Conservation (phyloP, 1,284 basidiomycete genomes). For the Crocinoboletus sp. region DNA sequence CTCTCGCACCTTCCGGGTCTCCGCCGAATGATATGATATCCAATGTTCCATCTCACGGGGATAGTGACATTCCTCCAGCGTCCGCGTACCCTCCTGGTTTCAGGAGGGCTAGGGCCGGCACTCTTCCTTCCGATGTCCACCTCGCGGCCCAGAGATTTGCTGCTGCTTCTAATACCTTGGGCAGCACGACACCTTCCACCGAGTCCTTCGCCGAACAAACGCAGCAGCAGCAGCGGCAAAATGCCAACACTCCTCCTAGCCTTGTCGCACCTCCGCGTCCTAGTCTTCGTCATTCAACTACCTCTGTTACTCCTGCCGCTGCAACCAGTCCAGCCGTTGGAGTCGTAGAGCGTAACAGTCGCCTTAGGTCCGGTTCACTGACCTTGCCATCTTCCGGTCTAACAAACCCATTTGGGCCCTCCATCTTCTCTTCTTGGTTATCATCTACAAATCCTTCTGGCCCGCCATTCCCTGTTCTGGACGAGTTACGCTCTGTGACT, state of each 20-base stretch:
- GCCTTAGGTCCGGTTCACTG: conserved; percentile 86
- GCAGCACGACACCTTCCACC: conserved; percentile 51
- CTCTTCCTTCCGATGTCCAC: conserved; percentile 84
- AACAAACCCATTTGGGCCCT: conserved; percentile 84
- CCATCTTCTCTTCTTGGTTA: conserved; percentile 87
- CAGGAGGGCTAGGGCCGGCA: conserved; percentile 83
- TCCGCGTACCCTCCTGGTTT: conserved; percentile 75
- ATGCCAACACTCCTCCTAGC: conserved; percentile 41
- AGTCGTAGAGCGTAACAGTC: conserved; percentile 64
- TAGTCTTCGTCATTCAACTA: conserved; percentile 68
- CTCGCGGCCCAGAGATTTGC: conserved; percentile 80
- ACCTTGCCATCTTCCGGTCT: conserved; percentile 73
- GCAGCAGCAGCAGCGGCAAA: conserved; percentile 45
- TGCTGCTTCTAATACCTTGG: conserved; percentile 56
- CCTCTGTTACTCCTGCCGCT: conserved; percentile 42
- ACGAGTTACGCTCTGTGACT: conserved; percentile 74
- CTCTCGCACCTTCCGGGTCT: conserved; percentile 62
- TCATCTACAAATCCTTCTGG: conserved; percentile 55
- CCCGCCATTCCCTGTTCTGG: conserved; percentile 59
- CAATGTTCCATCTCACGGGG: conserved; percentile 51
- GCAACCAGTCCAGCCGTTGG: conserved; percentile 58
- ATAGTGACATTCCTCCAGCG: conserved; percentile 55
- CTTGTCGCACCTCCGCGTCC: conserved; percentile 55
- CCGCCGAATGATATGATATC: conserved; percentile 62
- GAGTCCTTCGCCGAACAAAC: conserved; percentile 62